A percentile compares a stretch with the other conserved stretches of the same genome.
Conservation (phyloP, 805 yeast species). For the Yamadazyma ubonensis region DNA sequence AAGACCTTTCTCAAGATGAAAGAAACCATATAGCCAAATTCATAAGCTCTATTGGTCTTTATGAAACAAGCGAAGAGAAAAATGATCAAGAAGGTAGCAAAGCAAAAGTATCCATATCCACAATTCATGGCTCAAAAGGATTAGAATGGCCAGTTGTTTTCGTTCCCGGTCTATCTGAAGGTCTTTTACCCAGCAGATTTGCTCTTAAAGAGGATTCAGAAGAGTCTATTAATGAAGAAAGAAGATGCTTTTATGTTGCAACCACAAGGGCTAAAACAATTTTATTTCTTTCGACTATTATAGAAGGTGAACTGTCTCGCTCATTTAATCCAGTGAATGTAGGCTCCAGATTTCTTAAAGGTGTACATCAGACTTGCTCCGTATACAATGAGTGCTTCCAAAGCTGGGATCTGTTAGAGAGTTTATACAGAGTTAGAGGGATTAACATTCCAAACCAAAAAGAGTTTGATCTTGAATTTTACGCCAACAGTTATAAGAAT, state of each 20-base stretch:
- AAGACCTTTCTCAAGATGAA: conserved; percentile 14
- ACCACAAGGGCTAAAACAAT: conserved; percentile 74
- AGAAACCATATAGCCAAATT: conserved; percentile 24
- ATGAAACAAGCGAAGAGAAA: conserved; percentile 25
- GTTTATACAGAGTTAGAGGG: conserved; percentile 20
- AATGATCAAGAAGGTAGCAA: conserved; percentile 16
- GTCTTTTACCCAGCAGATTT: conserved; percentile 59
- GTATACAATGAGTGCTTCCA: conserved; percentile 20
- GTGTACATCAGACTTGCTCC: conserved; percentile 12
- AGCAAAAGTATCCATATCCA: conserved; percentile 53
- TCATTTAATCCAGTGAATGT: conserved; percentile 5
- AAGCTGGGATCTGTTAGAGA: conserved; percentile 14
- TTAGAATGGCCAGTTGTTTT: conserved; percentile 94
- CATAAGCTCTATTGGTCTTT: conserved; percentile 34
- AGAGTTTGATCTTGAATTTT: conserved; percentile 14
- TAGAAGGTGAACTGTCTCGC: conserved; percentile 10
- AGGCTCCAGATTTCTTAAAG: conserved; percentile 29
- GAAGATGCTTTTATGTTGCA: conserved; percentile 86
- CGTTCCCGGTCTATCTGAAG: conserved; percentile 69
- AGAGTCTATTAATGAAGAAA: conserved; percentile 62
- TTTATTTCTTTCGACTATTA: conserved; percentile 44
- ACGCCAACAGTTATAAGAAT: conserved; percentile 15
- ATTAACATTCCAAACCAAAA: neutral
- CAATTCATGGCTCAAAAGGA: conserved; percentile 92
- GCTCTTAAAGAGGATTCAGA: conserved; percentile 33